Conservation (phyloP, 1,284 basidiomycete species). For the Vanrija pseudolonga region DNA sequence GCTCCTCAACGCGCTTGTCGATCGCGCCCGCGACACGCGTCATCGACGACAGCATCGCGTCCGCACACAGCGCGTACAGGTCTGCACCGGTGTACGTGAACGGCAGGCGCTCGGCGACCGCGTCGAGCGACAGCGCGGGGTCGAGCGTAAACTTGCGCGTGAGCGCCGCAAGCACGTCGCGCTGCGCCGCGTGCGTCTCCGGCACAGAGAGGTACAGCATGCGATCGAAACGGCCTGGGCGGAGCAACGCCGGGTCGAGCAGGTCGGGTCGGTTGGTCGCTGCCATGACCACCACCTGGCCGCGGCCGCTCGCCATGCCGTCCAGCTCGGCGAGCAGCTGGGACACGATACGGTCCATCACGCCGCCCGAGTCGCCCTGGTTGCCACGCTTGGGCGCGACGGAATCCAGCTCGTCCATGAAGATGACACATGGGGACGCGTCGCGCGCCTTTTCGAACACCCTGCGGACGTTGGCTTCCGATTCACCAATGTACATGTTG, state of each 20-base stretch:
- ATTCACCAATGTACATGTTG: constrained; percentile 99
- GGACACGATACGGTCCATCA: constrained; percentile 97
- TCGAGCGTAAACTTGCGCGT: constrained; percentile 89
- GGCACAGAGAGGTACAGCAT: constrained; percentile 96
- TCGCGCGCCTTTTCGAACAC: constrained; percentile 89
- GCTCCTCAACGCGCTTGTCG: constrained; percentile 65
- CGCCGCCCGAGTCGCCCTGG: constrained; percentile 91
- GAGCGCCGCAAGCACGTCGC: constrained; percentile 81
- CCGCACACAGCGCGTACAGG: constrained; percentile 95
- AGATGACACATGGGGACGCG: constrained; percentile 87
- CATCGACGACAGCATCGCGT: constrained; percentile 95
- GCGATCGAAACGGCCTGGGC: constrained; percentile 94
- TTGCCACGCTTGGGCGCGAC: constrained; percentile 94
- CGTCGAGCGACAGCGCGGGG: constrained; percentile 61
- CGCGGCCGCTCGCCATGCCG: constrained; percentile 67
- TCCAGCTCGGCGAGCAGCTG: constrained; percentile 94
- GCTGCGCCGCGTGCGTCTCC: constrained; percentile 78
- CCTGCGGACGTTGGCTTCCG: constrained; percentile 88
- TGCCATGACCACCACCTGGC: constrained; percentile 86
- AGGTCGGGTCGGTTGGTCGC: constrained; percentile 97
- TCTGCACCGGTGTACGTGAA: constrained; percentile 97
- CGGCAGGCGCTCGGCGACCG: constrained; percentile 72
- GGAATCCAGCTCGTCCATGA: constrained; percentile 97
- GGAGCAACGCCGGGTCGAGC: constrained; percentile 84
- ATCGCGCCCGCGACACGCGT: constrained; percentile 77